Base-by-base conservation (phyloP, 306 rosid genomes). In the Casuarina glauca region DNA sequence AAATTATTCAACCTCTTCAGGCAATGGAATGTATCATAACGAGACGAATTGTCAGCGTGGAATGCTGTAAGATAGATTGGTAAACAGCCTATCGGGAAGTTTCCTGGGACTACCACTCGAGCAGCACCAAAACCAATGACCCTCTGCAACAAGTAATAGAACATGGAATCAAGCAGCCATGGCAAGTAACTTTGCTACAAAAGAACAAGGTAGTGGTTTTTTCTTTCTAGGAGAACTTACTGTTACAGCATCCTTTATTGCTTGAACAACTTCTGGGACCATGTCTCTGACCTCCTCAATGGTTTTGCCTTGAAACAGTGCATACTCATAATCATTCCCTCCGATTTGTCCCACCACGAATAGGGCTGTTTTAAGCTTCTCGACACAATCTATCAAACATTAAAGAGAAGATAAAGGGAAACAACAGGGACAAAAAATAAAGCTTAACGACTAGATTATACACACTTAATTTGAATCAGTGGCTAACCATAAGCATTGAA, bases 281-380 rank as follows among this genome's bases (percentile, higher is more conserved):
- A 80, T 53, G 38, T 54, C 12, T 39, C 36, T 74, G 3, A 44
- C 44, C 13, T 74, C 44, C 43, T 67, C 46, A 44, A 74, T 26
- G 64, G 74, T 42, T 17, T 80, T 80, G 7, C 75, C 83, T 80
- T 19, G 43, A 0, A 80, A 10, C n/a, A 80, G 11, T 0, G 74
- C 79, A 7, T 39, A 73, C 9, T 74, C 43, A 48, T 67, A 80
- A 12, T 80, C 83, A 57, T 80, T 74, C 2, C 46, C 79, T 1
- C 79, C 79, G 1, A 80, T 66, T 73, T 80, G 79, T 32, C 79
- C 83, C 42, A 80, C 83, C 17, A 80, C 11, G 69, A 80, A 80
- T 51, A 80, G 44, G 32, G 75, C 69, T 20, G 3, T 74, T 41
- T 15, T 44, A n/a, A 74, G 64, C 46, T 74, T 80, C 43, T 80